These are phyloP conservation scores for Clitocybe nebularis DNA, from an alignment of 1,284 basidiomycete genomes.

Conservation along the genomic window DNA sequence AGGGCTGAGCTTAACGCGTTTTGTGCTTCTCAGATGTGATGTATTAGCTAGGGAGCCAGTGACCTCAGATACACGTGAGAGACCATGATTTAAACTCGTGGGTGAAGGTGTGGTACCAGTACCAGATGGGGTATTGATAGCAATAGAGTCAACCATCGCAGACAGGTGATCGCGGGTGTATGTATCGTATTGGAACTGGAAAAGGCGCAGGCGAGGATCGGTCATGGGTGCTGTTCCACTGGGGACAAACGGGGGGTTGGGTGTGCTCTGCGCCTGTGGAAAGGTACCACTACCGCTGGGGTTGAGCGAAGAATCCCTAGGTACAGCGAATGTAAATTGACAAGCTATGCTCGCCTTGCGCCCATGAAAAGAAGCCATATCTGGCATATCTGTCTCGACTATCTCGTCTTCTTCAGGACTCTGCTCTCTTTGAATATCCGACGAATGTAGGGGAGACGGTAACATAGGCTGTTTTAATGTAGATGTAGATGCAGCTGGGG, in stretches of 20 bases:
- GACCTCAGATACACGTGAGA: slow-evolving; percentile 42
- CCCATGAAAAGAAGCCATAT: slow-evolving; percentile 37
- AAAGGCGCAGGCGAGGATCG: slow-evolving; percentile 77
- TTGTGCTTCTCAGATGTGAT: slow-evolving; percentile 62
- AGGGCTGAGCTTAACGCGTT: slow-evolving; percentile 71
- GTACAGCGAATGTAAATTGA: slow-evolving; percentile 74
- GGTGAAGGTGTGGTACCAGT: slow-evolving; percentile 40
- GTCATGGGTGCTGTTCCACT: slow-evolving; percentile 41
- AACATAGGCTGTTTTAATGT: slow-evolving; percentile 25
- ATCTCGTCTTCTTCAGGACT: slow-evolving; percentile 28
- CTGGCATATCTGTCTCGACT: slow-evolving; percentile 35
- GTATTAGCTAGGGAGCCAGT: slow-evolving; percentile 32
- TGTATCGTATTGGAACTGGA: slow-evolving; percentile 91
- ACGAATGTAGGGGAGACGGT: slow-evolving; percentile 8
- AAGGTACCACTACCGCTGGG: slow-evolving; percentile 22
- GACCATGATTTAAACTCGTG: slow-evolving; percentile 34
- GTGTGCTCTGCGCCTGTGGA: slow-evolving; percentile 52
- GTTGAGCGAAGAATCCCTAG: slow-evolving; percentile 34
- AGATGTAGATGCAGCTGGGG: slow-evolving; percentile 36
- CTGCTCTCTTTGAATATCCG: background rate
- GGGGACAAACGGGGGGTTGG: slow-evolving; percentile 35
- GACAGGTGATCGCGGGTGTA: slow-evolving; percentile 90
- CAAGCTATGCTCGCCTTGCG: slow-evolving; percentile 42
- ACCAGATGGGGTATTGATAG: slow-evolving; percentile 69
- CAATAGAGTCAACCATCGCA: slow-evolving; percentile 87